Evolutionary conservation across 2,329 filamentous ascomycete species (phyloP).

Genomic region (Huntiella abstrusa): DNA sequence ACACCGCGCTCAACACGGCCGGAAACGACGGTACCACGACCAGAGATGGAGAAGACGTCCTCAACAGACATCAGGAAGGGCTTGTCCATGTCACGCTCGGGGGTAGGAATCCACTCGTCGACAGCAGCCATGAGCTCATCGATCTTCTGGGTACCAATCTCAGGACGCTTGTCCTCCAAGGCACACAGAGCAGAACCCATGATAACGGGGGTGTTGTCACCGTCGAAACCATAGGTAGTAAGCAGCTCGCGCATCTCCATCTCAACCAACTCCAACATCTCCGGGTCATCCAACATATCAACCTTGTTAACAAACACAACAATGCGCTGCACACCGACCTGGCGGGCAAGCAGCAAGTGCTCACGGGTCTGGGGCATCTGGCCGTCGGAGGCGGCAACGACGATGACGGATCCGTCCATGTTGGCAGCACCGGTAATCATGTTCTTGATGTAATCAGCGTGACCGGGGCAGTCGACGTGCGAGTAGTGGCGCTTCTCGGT

Average conservation of each 20-base stretch:
- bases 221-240: constrained; percentile 83
- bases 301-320: constrained; percentile 99
- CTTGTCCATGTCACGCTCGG: constrained; percentile 85
- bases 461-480: constrained; percentile 98
- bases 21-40: constrained; percentile 90
- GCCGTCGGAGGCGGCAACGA: constrained; percentile 93
- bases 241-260: constrained; percentile 99
- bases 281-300: constrained; percentile 88
- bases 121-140: constrained; percentile 81
- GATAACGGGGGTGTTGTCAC: constrained; percentile 91
- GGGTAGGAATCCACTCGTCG: constrained; percentile 91
- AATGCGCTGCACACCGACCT: constrained; percentile 94
- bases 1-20: constrained; percentile 92
- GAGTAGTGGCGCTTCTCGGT: constrained; percentile 93
- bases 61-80: constrained; percentile 98
- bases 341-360: constrained; percentile 90
- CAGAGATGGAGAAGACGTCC: constrained; percentile 75
- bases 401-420: constrained; percentile 98
- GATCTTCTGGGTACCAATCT: constrained; percentile 76
- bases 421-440: constrained; percentile 99
- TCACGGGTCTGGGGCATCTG: constrained; percentile 99
- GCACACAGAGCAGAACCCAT: constrained; percentile 94
- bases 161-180: constrained; percentile 65
- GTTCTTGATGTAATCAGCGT: constrained; percentile 99
- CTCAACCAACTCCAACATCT: constrained; percentile 99